Percentiles rank a stretch among this genome's conserved stretches.
These are phyloP conservation scores for Rhizopogon roseolus DNA, from an alignment of 768 basidiomycete genomes.

Conservation along the genomic window DNA sequence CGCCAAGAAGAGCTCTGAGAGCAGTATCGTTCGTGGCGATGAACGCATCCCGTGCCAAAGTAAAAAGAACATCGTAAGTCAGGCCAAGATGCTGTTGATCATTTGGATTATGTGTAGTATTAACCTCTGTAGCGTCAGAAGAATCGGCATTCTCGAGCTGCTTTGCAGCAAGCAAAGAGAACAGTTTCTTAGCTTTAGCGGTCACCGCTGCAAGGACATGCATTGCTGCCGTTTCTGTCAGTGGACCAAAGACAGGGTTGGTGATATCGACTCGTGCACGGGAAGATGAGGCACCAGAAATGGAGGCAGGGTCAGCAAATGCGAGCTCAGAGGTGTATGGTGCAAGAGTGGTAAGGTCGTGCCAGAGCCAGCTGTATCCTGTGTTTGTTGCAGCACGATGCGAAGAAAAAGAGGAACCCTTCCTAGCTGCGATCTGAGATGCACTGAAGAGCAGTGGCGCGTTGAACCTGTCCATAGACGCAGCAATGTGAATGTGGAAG, in stretches of 20 bases:
- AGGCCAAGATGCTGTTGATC: conserved; percentile 53
- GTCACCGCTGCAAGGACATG: conserved; percentile 88
- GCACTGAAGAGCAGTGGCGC: conserved; percentile 81
- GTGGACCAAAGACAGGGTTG: conserved; percentile 32
- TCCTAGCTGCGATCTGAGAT: conserved; percentile 55
- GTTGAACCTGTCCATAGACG: conserved; percentile 85
- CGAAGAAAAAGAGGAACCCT: conserved; percentile 23
- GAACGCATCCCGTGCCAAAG: conserved; percentile 73
- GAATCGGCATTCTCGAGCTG: conserved; percentile 57
- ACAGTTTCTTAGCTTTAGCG: conserved; percentile 80
- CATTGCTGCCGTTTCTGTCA: conserved; percentile 73
- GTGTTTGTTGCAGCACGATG: conserved; percentile 8
- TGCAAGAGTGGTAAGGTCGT: conserved; percentile 83
- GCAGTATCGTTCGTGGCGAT: conserved; percentile 87
- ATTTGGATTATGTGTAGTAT: conserved; percentile 1
- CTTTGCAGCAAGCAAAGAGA: conserved; percentile 59
- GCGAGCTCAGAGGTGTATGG: conserved; percentile 79
- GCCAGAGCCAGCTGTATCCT: conserved; percentile 79
- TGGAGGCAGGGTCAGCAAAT: conserved; percentile 58
- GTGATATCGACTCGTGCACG: conserved; percentile 19
- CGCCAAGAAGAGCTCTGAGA: conserved; percentile 74
- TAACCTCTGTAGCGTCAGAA: conserved; percentile 5
- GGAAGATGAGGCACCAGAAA: conserved; percentile 44
- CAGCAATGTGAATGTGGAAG: conserved; percentile 74
- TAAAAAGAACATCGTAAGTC: conserved; percentile 66